Conservation (phyloP, 148 eudicot genomes). For the Fagopyrum homotropicum region DNA sequence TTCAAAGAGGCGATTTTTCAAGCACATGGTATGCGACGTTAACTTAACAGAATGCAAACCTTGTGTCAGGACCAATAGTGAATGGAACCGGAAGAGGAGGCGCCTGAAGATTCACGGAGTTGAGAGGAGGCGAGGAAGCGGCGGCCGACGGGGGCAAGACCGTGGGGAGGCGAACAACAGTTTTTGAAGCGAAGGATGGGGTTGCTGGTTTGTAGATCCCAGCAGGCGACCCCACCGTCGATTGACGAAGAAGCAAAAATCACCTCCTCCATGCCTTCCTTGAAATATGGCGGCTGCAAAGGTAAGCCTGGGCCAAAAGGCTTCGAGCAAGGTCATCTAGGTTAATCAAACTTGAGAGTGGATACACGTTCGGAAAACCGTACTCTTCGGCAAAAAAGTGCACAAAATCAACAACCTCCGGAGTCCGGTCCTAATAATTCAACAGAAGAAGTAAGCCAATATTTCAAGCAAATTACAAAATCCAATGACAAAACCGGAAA, state of each 20-base stretch:
- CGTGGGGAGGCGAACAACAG: constrained; percentile 69
- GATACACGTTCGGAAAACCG: too few species aligned
- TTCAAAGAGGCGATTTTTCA: not conserved
- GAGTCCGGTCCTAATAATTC: too few species aligned
- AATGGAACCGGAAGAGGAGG: constrained; percentile 58
- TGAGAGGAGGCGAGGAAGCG: constrained; percentile 78
- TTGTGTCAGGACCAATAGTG: constrained; percentile 87
- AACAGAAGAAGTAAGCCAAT: too few species aligned
- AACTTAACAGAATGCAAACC: constrained; percentile 23
- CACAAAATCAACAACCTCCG: too few species aligned
- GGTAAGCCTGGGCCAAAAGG: too few species aligned
- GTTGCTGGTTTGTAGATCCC: constrained; percentile 54
- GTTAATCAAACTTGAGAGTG: too few species aligned
- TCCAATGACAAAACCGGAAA: too few species aligned
- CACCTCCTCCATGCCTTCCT: constrained; percentile 25
- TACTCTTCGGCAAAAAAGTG: too few species aligned
- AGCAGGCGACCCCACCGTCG: constrained; percentile 66
- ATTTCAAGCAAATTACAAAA: too few species aligned
- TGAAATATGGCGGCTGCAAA: not conserved
- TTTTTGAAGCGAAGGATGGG: constrained; percentile 48
- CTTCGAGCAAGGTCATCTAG: too few species aligned
- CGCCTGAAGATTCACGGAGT: constrained; percentile 42
- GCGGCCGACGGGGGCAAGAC: constrained; percentile 53
- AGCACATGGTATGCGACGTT: not conserved
- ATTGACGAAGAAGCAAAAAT: constrained; percentile 59